These are phyloP conservation scores for Jatropha podagrica DNA, from an alignment of 441 rosid genomes.

Conservation along the genomic window DNA sequence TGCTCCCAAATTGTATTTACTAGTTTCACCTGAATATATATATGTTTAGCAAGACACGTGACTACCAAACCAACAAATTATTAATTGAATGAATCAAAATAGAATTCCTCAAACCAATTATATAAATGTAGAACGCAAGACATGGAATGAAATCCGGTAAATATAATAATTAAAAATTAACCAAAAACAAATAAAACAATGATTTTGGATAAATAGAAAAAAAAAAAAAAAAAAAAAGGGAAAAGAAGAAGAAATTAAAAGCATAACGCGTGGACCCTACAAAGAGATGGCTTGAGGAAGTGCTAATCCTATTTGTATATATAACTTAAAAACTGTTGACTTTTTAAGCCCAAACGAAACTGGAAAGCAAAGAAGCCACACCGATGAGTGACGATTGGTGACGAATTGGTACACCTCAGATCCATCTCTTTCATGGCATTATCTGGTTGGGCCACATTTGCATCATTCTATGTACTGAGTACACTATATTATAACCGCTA, in stretches of 20 bases:
- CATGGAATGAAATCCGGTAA: conserved; percentile 21
- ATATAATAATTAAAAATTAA: neutral
- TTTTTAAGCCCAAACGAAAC: conserved; percentile 34
- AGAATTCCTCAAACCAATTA: neutral
- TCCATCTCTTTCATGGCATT: neutral
- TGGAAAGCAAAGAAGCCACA: conserved; percentile 37
- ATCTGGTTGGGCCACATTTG: conserved; percentile 18
- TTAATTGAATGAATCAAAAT: neutral
- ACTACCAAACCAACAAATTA: no score
- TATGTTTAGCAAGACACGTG: no score
- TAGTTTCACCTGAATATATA: no score
- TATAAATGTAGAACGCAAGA: conserved; percentile 8
- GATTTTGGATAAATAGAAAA: neutral
- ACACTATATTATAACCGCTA: neutral
- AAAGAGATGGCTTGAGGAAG: conserved; percentile 21
- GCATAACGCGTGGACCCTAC: conserved; percentile 42
- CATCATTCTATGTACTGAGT: neutral
- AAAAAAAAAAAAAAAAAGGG: neutral
- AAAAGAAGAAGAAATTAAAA: neutral
- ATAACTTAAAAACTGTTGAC: conserved; percentile 37
- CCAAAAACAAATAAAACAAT: no score
- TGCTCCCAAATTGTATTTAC: no score
- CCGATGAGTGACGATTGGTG: conserved; percentile 28
- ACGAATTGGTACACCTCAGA: conserved; percentile 24
- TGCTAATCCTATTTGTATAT: conserved; percentile 3